phyloP scores from a whole-genome alignment of 139 green algal genomes.

The Coelastrella sp. region DNA sequence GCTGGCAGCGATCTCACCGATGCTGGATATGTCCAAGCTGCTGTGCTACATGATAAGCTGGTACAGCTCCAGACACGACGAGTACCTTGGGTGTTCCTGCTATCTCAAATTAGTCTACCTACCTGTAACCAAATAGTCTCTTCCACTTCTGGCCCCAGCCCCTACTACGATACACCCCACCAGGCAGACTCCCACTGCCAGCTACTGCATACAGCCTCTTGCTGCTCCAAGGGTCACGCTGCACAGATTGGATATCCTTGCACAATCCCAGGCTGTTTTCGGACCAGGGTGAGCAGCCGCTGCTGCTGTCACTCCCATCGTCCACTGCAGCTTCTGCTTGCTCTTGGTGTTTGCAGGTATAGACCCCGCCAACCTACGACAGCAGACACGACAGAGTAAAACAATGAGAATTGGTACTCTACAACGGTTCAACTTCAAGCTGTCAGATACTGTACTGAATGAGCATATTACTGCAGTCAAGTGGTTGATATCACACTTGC shows the following conservation, averaged over 20 bases:
- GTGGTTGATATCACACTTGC: too few species aligned
- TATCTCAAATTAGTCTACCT: too few species aligned
- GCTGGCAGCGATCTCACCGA: too few species aligned
- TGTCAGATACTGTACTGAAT: too few species aligned
- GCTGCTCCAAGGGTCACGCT: slow-evolving; percentile 28
- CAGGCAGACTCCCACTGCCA: slow-evolving; percentile 35
- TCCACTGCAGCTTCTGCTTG: neutral
- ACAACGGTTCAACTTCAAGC: too few species aligned
- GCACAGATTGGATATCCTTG: slow-evolving; percentile 14
- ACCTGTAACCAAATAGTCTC: slow-evolving; percentile 43
- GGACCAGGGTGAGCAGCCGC: neutral
- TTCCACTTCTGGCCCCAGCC: slow-evolving; percentile 33
- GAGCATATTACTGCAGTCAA: too few species aligned
- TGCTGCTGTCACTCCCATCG: neutral
- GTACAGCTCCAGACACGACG: neutral
- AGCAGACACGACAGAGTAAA: neutral
- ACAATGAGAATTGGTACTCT: too few species aligned
- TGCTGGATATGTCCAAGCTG: neutral
- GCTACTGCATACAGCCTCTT: slow-evolving; percentile 29
- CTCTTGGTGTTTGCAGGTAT: neutral
- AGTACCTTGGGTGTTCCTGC: neutral
- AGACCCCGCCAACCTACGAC: slow-evolving; percentile 21
- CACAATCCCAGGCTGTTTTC: slow-evolving; percentile 27
- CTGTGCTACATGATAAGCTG: neutral
- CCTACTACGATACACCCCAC: slow-evolving; percentile 28